Base-by-base conservation (phyloP, 495 filamentous ascomycete species). In the Eremomyces bilateralis region DNA sequence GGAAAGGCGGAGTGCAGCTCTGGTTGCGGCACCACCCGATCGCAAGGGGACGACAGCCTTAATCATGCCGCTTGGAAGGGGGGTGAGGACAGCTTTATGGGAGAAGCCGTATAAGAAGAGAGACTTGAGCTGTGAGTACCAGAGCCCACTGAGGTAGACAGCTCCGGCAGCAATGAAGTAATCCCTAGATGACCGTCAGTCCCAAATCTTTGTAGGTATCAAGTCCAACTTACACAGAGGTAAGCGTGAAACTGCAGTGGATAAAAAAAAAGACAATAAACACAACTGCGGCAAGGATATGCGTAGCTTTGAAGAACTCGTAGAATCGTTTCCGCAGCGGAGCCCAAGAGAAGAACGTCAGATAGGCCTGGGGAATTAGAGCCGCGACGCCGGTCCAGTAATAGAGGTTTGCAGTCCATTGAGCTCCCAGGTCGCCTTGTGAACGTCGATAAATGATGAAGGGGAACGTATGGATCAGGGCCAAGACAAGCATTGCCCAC, bases 241-340 rank as follows among this genome's bases (percentile, higher is more conserved):
- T 57, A 8, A 73, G 52, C 0, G 50, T 52, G 45, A 60, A 68
- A 42, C 67, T 62, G 40, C 67, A 72, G 45, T 74, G 65, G 16
- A 64, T 53, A 48, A 69, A 69, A 43, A 71, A 63, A 46, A 65
- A 65, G 12, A 71, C 35, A 3, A 64, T 49, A 37, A 69, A 72
- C 1, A 69, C 35, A n/a, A 61, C 31, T 0, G 60, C 61, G 30
- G 60, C 62, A 30, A 66, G 28, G 32, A 60, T 59, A 38, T 73
- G 68, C 0, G 60, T 60, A 5, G 50, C 48, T 43, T 71, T 71
- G 58, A 73, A 71, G 44, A 68, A 64, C 41, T 71, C 67, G 45
- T 71, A 73, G 45, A 53, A 62, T 0, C 56, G 63, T 34, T 64
- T 65, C 65, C 67, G 51, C 32, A 69, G 58, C 28, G 47, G 46